Evolutionary conservation across 202 grass and related monocot genomes (phyloP).

Genomic region (Hordeum pubiflorum): DNA sequence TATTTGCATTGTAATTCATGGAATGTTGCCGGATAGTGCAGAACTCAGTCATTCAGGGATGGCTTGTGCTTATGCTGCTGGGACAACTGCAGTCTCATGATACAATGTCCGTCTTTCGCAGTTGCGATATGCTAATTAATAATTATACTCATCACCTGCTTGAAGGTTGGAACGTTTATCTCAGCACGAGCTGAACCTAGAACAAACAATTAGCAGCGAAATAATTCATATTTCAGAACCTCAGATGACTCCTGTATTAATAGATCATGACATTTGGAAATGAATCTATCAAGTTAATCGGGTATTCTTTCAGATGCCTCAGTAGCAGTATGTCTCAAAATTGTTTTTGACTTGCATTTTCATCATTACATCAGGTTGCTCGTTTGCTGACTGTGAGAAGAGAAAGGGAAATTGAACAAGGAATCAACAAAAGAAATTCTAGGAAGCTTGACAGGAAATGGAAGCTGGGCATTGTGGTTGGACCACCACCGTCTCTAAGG

Average conservation of each 20-base stretch:
- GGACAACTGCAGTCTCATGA: not conserved
- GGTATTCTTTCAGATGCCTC: not conserved
- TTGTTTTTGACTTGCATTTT: slow-evolving; percentile 1
- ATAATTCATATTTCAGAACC: not conserved
- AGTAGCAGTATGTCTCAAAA: not conserved
- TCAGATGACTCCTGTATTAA: not conserved
- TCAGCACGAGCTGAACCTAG: not conserved
- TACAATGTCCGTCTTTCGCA: not conserved
- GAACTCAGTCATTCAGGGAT: not conserved
- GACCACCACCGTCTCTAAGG: slow-evolving; percentile 76
- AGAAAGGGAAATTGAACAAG: slow-evolving; percentile 86
- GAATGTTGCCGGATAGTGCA: not conserved
- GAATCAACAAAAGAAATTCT: slow-evolving; percentile 86
- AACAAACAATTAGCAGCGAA: not conserved
- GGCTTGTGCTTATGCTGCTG: not conserved
- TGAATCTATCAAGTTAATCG: not conserved
- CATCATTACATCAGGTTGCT: slow-evolving; percentile 58
- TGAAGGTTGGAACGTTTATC: not conserved
- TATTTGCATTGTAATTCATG: not conserved
- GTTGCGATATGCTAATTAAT: not conserved
- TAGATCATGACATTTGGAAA: not conserved
- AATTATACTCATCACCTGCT: slow-evolving; percentile 4
- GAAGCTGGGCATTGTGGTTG: slow-evolving; percentile 70
- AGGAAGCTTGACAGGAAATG: slow-evolving; percentile 96
- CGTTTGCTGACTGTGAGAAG: slow-evolving; percentile 86